These are phyloP conservation scores for Boletus subparvulus DNA, from an alignment of 768 basidiomycete genomes.

Conservation along the genomic window DNA sequence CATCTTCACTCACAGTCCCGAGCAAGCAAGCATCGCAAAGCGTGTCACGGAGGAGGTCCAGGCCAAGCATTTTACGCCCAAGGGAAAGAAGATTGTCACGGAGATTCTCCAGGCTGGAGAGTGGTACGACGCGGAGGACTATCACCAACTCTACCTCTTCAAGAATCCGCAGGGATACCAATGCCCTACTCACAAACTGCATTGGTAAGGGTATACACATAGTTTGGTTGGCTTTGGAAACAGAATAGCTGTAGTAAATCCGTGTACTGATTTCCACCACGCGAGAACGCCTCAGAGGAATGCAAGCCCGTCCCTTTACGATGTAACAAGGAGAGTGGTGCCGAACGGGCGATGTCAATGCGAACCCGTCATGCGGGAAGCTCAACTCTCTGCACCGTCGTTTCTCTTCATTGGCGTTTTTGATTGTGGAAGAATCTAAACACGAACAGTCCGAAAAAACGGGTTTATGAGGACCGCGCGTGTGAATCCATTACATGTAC, in stretches of 20 bases:
- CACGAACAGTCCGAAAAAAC: not conserved
- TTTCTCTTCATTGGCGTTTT: constrained; percentile 52
- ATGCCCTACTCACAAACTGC: constrained; percentile 83
- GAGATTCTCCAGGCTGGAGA: constrained; percentile 63
- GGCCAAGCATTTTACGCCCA: constrained; percentile 75
- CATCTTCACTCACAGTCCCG: constrained; percentile 77
- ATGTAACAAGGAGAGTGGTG: constrained; percentile 58
- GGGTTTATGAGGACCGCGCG: constrained; percentile 3
- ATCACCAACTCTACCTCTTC: constrained; percentile 80
- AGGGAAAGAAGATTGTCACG: constrained; percentile 74
- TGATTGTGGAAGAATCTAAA: constrained; percentile 49
- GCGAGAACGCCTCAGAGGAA: constrained; percentile 51
- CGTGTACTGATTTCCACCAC: constrained; percentile 5
- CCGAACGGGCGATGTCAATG: constrained; percentile 67
- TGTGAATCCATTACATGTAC: constrained; percentile 24
- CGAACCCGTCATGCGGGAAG: constrained; percentile 43
- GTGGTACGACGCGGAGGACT: constrained; percentile 85
- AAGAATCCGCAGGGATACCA: constrained; percentile 87
- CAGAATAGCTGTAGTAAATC: too few relatives aligned
- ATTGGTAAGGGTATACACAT: constrained; percentile 54
- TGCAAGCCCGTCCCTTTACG: constrained; percentile 56
- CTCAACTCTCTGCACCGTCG: constrained; percentile 60
- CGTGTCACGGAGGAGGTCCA: constrained; percentile 82
- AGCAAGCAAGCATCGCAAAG: constrained; percentile 70
- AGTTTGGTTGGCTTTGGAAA: too few relatives aligned